Base-by-base conservation (phyloP, 1,284 basidiomycete genomes). In the Hypsizygus ulmarius region DNA sequence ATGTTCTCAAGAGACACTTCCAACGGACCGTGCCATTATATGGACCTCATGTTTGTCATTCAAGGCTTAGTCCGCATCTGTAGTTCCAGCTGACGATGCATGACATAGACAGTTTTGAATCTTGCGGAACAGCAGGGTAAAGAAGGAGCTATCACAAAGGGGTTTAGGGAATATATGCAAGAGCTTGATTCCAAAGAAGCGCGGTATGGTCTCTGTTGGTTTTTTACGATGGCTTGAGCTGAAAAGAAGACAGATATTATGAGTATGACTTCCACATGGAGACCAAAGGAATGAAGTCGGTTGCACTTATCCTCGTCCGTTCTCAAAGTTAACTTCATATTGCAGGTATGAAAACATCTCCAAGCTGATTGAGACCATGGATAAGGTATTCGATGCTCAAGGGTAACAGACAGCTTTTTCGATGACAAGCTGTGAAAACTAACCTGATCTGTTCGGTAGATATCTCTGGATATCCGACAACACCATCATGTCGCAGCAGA, bases 251-350 rank as follows among this genome's bases (percentile, higher is more conserved):
- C 44, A 82, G 78, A 49, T 89, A 88, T 56, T 67, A 71, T 53
- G 84, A 84, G 53, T 97, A 94, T 61, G 93, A 97, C 64, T 97
- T 97, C 66, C 95, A 97, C 66, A 78, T 75, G 6, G 90, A 95
- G 65, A 96, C 90, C 5, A 86, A 79, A 62, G 92, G 93, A 12
- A 94, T 94, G 90, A 90, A 90, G 81, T 96, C 70, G 61, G 78
- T 66, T 29, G 21, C 21, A 7, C 9, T 15, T 49, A 39, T 15
- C 36, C 27, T 30, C 27, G 11, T 18, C 12, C 29, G n/a, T 14
- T 15, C 34, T 36, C 14, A 15, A 39, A 25, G 47, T 25, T 49
- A 47, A 59, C 47, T 51, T 50, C 27, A 43, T 40, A 41, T 39
- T 45, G 10, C 51, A 90, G 87, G 62, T 90, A 91, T 53, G 94